These are phyloP conservation scores for Didymella pinodella DNA, from an alignment of 2,329 filamentous ascomycete species.

Conservation along the genomic window DNA sequence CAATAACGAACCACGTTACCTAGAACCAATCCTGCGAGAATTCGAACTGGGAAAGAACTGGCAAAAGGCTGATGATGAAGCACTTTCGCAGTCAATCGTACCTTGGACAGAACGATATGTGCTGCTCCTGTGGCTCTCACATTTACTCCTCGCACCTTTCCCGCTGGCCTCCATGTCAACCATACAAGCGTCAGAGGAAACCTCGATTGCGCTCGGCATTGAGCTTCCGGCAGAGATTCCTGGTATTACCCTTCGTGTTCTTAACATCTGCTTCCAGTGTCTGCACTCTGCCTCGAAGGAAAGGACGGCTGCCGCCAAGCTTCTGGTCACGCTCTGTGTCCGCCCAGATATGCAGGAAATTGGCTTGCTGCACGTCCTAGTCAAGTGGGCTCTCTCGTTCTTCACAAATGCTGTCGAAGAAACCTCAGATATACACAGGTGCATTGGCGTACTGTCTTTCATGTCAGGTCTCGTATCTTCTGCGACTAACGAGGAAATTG, in stretches of 20 bases:
- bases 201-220: conserved; percentile 54
- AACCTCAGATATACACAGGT: conserved; percentile 70
- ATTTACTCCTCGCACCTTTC: conserved; percentile 75
- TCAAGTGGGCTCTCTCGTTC: conserved; percentile 73
- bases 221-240: conserved; percentile 69
- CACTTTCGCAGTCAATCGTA: conserved; percentile 28
- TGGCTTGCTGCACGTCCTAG: conserved; percentile 71
- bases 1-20: conserved; percentile 84
- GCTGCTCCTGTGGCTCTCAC: conserved; percentile 78
- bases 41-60: conserved; percentile 67
- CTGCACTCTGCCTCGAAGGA: conserved; percentile 83
- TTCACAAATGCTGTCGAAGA: conserved; percentile 59
- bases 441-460: conserved; percentile 81
- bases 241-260: conserved; percentile 72
- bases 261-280: conserved; percentile 75
- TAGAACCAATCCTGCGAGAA: conserved; percentile 79
- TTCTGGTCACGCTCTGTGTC: conserved; percentile 83
- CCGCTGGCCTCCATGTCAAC: conserved; percentile 85
- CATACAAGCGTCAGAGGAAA: conserved; percentile 40
- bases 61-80: conserved; percentile 21
- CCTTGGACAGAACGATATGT: conserved; percentile 89
- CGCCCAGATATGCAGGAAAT: conserved; percentile 86
- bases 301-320: conserved; percentile 81
- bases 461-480: conserved; percentile 77
- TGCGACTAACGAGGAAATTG: conserved; percentile 77